Conservation (phyloP, 164 flowering plant genomes). For the Buxus sempervirens region DNA sequence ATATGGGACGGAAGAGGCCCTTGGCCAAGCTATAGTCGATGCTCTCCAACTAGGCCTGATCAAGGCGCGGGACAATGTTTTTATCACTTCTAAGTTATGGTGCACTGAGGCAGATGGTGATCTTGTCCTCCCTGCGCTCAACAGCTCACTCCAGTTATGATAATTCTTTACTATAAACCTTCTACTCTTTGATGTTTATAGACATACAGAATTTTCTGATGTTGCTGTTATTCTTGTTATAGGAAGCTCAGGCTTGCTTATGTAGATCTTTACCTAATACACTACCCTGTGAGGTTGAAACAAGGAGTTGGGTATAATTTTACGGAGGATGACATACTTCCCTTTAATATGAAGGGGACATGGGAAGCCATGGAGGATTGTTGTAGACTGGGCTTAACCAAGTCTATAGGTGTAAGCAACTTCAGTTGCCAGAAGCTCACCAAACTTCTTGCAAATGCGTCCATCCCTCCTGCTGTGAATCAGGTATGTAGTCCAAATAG, state of each 20-base stretch:
- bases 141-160: conserved; percentile 14
- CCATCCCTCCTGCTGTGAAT: conserved; percentile 30
- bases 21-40: conserved; percentile 21
- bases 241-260: conserved; percentile 38
- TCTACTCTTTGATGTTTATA: not conserved
- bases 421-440: conserved; percentile 22
- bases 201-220: not conserved
- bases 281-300: conserved; percentile 29
- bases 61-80: conserved; percentile 18
- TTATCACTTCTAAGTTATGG: conserved; percentile 32
- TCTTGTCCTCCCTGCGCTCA: conserved; percentile 22
- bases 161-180: not conserved
- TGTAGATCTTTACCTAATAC: conserved; percentile 39
- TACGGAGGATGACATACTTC: conserved; percentile 5
- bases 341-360: conserved; percentile 8
- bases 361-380: conserved; percentile 30
- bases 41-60: conserved; percentile 17
- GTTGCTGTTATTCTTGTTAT: not conserved
- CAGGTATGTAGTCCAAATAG: conserved; percentile 12
- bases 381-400: conserved; percentile 19
- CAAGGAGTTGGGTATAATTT: not conserved
- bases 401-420: conserved; percentile 34
- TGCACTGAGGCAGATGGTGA: conserved; percentile 9
- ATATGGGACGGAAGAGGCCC: conserved; percentile 19
- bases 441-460: conserved; percentile 14